A percentile compares a stretch with the other conserved stretches of the same genome.
phyloP scores from a whole-genome alignment of 2,329 filamentous ascomycete genomes.

The Graphilbum fragrans region DNA sequence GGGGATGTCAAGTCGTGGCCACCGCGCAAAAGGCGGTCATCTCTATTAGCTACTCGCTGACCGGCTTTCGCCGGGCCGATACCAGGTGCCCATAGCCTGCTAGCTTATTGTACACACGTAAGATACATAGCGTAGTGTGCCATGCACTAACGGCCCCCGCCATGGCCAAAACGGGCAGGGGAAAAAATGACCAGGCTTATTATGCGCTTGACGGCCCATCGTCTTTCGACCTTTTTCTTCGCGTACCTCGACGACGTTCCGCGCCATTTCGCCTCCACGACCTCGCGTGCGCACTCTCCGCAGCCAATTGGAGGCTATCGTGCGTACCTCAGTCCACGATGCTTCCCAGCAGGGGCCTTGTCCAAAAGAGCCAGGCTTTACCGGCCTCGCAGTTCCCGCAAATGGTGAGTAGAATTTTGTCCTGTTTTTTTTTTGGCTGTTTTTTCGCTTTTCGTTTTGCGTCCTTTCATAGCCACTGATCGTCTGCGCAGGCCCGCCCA shows the following conservation, averaged over 20 bases:
- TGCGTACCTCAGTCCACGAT: slow-evolving; percentile 20
- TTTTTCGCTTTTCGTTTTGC: slow-evolving; percentile 6
- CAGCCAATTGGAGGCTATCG: neutral
- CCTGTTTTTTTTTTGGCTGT: neutral
- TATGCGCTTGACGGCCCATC: too few species aligned
- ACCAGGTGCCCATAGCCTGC: slow-evolving; percentile 4
- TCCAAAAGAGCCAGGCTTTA: slow-evolving; percentile 30
- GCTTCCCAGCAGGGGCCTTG: slow-evolving; percentile 42
- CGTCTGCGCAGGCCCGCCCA: too few species aligned
- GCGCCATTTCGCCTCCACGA: neutral
- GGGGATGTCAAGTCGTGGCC: too few species aligned
- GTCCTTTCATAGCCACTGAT: slow-evolving; percentile 1
- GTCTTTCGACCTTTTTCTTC: too few species aligned
- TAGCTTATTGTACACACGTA: too few species aligned
- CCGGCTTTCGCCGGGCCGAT: slow-evolving; percentile 2
- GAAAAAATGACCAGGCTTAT: too few species aligned
- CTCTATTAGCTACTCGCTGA: neutral
- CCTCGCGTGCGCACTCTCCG: neutral
- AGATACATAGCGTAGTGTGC: too few species aligned
- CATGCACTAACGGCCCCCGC: too few species aligned
- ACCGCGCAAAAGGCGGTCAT: too few species aligned
- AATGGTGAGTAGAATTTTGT: slow-evolving; percentile 16
- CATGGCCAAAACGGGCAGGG: too few species aligned
- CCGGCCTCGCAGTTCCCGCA: slow-evolving; percentile 28
- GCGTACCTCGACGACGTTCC: too few species aligned